Base-by-base conservation (phyloP, 768 basidiomycete genomes). In the Hemileccinum rubropunctum region DNA sequence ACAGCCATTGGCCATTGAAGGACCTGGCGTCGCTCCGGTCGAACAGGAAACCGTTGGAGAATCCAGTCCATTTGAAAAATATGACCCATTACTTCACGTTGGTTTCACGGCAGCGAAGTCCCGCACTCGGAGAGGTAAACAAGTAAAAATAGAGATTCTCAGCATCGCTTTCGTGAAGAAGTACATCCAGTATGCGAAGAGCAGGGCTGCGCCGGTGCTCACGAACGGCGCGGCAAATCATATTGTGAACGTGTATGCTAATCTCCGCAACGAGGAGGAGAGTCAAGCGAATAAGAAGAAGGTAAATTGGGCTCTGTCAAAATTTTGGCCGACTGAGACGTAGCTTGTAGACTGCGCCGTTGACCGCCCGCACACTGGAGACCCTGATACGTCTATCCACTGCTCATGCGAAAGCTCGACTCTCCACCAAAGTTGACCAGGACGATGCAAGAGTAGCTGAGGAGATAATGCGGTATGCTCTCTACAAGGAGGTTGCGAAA, bases 331-430 rank as follows among this genome's bases (percentile, higher is more conserved):
- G 3, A 55, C 41, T 47, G 36, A 61, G 57, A 45, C 50, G 38
- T 54, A 47, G 49, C 32, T 14, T 46, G 45, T 59, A 98, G 95
- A 99, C 97, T 4, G 90, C 95, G 5, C 97, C 97, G 10, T 73
- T 99, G 59, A 99, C 97, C 3, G 95, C 97, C 17, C 95, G 97
- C 79, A 97, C 97, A 3, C 83, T 99, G 51, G 97, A 99, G 71
- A 99, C 97, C 0, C 80, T 99, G 42, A 99, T 99, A 68, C 97
- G 97, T 76, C 80, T 99, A 9, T 84, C 97, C 5, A 99, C 95
- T 15, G 97, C 97, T 1, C 97, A 99, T 70, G 97, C 97, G 39
- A 99, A 99, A 70, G 84, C 93, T 14, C 85, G 95, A 17, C 77
- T 99, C 9, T 95, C 94, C 8, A 51, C 80, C 38, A 88, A 88